Percentiles rank a stretch among this genome's conserved stretches.
These are phyloP conservation scores for Malassezia restricta DNA, from an alignment of 1,284 basidiomycete genomes.

Conservation along the genomic window DNA sequence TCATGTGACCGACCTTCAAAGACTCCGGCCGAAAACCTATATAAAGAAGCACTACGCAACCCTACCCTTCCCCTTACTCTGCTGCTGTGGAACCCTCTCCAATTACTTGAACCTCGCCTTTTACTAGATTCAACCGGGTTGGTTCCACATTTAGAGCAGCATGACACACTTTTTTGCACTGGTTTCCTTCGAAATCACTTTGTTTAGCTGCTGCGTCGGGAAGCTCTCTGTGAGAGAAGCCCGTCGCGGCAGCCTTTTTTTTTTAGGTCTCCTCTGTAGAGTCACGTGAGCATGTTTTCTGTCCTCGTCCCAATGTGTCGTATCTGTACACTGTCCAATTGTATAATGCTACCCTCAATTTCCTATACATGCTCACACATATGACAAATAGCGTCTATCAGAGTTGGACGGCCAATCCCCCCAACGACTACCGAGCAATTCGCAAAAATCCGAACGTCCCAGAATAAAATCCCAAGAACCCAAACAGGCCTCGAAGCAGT, in stretches of 20 bases:
- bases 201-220: neutral
- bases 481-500: constrained; percentile 18
- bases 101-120: constrained; percentile 19
- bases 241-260: constrained; percentile 5
- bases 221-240: neutral
- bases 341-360: no score
- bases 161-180: constrained; percentile 14
- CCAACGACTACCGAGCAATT: constrained; percentile 39
- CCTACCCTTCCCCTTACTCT: neutral
- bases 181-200: constrained; percentile 1
- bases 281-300: constrained; percentile 7
- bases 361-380: no score
- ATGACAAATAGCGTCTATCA: constrained; percentile 21
- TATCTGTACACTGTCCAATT: no score
- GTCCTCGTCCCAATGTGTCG: no score
- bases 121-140: constrained; percentile 21
- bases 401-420: constrained; percentile 41
- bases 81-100: constrained; percentile 17
- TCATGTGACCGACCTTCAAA: neutral
- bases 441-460: constrained; percentile 28
- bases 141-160: constrained; percentile 15
- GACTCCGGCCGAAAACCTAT: neutral
- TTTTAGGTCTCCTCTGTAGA: neutral
- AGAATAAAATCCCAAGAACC: constrained; percentile 23
- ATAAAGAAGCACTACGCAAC: neutral